phyloP scores from a whole-genome alignment of 108 stramenopile species.

The Cyclotella choctawhatcheeana region DNA sequence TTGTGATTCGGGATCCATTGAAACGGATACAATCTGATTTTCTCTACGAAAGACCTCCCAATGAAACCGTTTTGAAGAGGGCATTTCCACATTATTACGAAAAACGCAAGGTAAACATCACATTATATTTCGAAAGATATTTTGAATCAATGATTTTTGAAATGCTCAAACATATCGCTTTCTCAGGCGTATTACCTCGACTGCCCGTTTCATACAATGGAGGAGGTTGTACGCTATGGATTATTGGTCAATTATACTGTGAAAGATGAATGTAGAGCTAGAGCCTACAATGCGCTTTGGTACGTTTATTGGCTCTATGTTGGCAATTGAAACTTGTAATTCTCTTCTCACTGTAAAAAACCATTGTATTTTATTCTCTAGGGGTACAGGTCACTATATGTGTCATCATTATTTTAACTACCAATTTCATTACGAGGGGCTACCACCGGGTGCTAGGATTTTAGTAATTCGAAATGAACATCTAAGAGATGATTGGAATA shows the following conservation, averaged over 20 bases:
- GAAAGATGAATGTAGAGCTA: conserved; percentile 21
- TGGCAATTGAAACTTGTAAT: no score
- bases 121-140: no score
- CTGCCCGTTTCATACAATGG: no score
- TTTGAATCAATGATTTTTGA: no score
- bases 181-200: no score
- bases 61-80: conserved; percentile 13
- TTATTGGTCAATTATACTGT: conserved; percentile 23
- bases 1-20: conserved; percentile 35
- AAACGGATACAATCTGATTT: conserved; percentile 22
- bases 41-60: conserved; percentile 34
- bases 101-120: conserved; percentile 9
- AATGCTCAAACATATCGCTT: no score
- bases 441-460: conserved; percentile 22
- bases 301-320: no score
- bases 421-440: conserved; percentile 49
- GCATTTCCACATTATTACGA: conserved; percentile 24
- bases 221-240: no score
- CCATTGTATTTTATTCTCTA: no score
- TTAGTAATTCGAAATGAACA: conserved; percentile 46
- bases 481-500: conserved; percentile 34
- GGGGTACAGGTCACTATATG: conserved; percentile 18
- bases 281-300: conserved; percentile 18
- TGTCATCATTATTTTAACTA: conserved; percentile 48
- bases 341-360: no score